Conservation (phyloP, 805 yeast species). For the Candida ipomoeae region DNA sequence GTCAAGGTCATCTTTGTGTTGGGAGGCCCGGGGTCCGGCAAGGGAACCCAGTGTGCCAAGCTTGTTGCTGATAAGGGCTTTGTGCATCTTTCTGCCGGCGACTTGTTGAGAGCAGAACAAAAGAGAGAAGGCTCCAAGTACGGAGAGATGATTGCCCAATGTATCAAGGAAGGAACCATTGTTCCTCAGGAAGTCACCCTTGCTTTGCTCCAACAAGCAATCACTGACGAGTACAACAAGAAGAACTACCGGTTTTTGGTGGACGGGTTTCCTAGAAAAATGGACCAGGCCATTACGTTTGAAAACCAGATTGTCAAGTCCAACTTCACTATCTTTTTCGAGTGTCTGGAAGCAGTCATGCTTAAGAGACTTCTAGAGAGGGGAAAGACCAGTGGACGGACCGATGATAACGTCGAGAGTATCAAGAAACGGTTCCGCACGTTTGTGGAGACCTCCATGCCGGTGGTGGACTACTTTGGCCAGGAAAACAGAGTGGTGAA, state of each 20-base stretch:
- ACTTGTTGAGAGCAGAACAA: conserved; percentile 89
- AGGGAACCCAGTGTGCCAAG: conserved; percentile 92
- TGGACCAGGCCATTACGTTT: conserved; percentile 96
- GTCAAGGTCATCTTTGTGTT: conserved; percentile 83
- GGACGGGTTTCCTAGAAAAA: conserved; percentile 96
- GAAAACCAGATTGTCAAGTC: conserved; percentile 74
- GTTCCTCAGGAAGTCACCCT: conserved; percentile 93
- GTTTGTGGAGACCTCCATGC: conserved; percentile 85
- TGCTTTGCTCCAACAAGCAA: conserved; percentile 77
- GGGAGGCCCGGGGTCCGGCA: conserved; percentile 98
- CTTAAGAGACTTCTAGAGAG: conserved; percentile 78
- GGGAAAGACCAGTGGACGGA: conserved; percentile 91
- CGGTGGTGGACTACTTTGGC: conserved; percentile 83
- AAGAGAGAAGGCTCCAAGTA: conserved; percentile 72
- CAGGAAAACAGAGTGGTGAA: conserved; percentile 71
- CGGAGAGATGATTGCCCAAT: conserved; percentile 80
- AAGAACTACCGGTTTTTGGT: conserved; percentile 68
- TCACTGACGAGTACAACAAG: conserved; percentile 45
- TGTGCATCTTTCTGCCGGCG: conserved; percentile 94
- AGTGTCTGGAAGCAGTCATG: conserved; percentile 83
- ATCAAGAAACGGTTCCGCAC: conserved; percentile 86
- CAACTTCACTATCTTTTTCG: conserved; percentile 68
- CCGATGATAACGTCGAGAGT: conserved; percentile 89
- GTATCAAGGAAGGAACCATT: conserved; percentile 81
- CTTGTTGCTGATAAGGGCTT: conserved; percentile 77